Evolutionary conservation across 1,284 basidiomycete species (phyloP).

Genomic region (Leccinum ponderosum): DNA sequence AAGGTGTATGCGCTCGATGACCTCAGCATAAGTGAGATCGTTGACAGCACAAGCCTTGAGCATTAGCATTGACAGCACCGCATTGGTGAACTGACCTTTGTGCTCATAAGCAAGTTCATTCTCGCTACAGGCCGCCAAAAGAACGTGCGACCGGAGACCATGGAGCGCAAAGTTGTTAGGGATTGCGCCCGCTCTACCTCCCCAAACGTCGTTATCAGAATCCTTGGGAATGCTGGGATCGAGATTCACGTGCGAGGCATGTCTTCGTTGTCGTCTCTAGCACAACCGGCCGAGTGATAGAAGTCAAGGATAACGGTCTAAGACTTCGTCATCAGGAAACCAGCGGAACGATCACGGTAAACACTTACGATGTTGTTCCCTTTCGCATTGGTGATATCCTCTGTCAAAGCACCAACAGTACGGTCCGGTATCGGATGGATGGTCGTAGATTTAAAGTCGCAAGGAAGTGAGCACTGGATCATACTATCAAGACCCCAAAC

Average conservation of each 20-base stretch:
- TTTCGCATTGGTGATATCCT: constrained; percentile 48
- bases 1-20: constrained; percentile 12
- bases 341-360: neutral
- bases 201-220: constrained; percentile 51
- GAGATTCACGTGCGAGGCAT: constrained; percentile 44
- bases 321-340: neutral
- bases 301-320: constrained; percentile 57
- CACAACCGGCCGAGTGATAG: constrained; percentile 50
- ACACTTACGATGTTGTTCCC: constrained; percentile 53
- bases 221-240: constrained; percentile 49
- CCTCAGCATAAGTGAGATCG: constrained; percentile 15
- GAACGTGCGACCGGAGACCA: constrained; percentile 43
- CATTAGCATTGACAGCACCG: constrained; percentile 14
- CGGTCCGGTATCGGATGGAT: constrained; percentile 50
- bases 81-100: constrained; percentile 12
- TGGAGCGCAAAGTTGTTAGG: constrained; percentile 44
- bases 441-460: constrained; percentile 49
- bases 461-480: constrained; percentile 57
- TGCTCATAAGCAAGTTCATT: constrained; percentile 33
- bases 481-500: constrained; percentile 35
- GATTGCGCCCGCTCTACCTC: constrained; percentile 28
- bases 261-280: constrained; percentile 36
- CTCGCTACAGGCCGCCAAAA: constrained; percentile 55
- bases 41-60: neutral
- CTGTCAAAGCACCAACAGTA: constrained; percentile 53